Conservation (phyloP, 306 rosid genomes). For the Vigna unguiculata region DNA sequence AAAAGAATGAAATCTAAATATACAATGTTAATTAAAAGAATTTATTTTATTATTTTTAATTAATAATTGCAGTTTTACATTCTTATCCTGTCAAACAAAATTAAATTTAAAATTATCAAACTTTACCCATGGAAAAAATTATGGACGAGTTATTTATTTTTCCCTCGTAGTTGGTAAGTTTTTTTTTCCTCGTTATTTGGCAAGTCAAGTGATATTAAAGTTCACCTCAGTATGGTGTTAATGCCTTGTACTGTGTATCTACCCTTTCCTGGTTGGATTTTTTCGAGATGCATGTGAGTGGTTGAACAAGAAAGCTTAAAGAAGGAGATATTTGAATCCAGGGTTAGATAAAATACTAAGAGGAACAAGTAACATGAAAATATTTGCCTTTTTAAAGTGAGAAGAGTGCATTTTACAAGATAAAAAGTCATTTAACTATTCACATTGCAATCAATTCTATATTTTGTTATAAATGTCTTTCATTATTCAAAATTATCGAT, state of each 20-base stretch:
- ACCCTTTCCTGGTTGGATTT: conserved; percentile 48
- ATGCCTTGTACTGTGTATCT: conserved; percentile 30
- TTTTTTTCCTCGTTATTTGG: background rate
- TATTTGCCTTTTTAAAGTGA: background rate
- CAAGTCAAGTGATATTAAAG: conserved; percentile 34
- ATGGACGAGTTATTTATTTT: background rate
- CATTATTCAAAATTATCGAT: background rate
- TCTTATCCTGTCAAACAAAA: background rate
- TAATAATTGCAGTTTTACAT: background rate
- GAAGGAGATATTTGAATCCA: conserved; percentile 48
- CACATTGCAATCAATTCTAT: background rate
- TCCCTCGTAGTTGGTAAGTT: background rate
- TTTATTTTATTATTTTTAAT: background rate
- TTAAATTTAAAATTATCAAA: background rate
- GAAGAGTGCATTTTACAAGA: background rate
- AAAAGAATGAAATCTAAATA: background rate
- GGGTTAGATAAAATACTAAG: conserved; percentile 36
- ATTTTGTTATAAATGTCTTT: background rate
- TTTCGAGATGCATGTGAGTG: conserved; percentile 62
- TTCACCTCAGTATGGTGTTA: conserved; percentile 24
- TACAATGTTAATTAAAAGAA: background rate
- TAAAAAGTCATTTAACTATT: background rate
- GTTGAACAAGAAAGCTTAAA: conserved; percentile 52
- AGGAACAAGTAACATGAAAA: conserved; percentile 15
- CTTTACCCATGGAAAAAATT: background rate